These are phyloP conservation scores for Fusarium sp. DNA, from an alignment of 2,329 filamentous ascomycete genomes.

Conservation along the genomic window DNA sequence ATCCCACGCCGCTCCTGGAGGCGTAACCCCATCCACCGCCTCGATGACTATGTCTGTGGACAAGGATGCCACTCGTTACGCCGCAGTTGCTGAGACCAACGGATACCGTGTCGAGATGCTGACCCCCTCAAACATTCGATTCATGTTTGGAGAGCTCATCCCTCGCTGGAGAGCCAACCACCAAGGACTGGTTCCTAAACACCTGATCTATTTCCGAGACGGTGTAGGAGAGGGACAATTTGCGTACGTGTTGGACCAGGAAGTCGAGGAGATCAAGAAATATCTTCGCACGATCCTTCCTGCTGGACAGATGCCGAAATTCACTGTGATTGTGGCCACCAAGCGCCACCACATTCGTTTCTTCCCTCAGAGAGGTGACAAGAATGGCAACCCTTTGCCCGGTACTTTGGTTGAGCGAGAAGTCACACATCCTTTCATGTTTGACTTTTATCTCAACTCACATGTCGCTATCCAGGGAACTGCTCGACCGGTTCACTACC, in stretches of 20 bases:
- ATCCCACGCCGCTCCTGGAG: constrained; percentile 80
- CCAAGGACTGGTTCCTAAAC: constrained; percentile 60
- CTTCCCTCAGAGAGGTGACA: constrained; percentile 78
- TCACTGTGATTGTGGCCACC: constrained; percentile 87
- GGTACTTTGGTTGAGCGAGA: constrained; percentile 89
- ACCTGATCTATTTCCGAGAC: constrained; percentile 92
- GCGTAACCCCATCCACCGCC: constrained; percentile 76
- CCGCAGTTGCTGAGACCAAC: constrained; percentile 83
- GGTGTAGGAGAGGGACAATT: constrained; percentile 92
- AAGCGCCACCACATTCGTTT: constrained; percentile 96
- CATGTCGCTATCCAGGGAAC: constrained; percentile 90
- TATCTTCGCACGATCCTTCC: constrained; percentile 57
- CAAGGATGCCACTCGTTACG: constrained; percentile 75
- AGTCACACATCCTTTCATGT: constrained; percentile 90
- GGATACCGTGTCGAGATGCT: constrained; percentile 85
- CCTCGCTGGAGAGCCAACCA: constrained; percentile 70
- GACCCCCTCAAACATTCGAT: constrained; percentile 69
- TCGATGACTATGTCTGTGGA: constrained; percentile 88
- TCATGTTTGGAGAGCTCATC: constrained; percentile 72
- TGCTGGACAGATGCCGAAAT: constrained; percentile 61
- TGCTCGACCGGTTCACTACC: constrained; percentile 90
- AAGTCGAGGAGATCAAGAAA: constrained; percentile 76
- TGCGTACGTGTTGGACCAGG: constrained; percentile 78
- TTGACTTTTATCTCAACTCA: constrained; percentile 78
- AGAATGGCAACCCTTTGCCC: constrained; percentile 82